Evolutionary conservation across 2,329 filamentous ascomycete genomes (phyloP).

Genomic region (Grosmannia serpens): DNA sequence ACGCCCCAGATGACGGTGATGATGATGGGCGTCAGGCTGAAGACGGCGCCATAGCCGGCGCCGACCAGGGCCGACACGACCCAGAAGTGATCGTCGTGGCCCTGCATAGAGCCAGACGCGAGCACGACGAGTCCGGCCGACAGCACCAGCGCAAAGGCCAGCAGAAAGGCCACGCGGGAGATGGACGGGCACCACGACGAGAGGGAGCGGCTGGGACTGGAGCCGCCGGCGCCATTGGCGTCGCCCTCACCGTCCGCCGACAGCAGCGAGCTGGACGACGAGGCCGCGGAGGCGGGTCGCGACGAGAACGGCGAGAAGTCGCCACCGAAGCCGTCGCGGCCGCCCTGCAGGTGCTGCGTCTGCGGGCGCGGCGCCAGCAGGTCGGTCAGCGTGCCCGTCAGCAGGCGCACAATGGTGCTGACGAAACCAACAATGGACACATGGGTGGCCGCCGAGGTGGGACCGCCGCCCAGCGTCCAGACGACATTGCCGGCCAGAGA

Average conservation of each 20-base stretch:
- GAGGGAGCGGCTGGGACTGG: background rate
- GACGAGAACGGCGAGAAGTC: constrained; percentile 20
- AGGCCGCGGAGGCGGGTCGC: constrained; percentile 12
- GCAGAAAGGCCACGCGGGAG: constrained; percentile 69
- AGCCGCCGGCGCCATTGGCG: background rate
- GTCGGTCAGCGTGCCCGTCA: constrained; percentile 83
- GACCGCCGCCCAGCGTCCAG: constrained; percentile 43
- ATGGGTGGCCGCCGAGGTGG: constrained; percentile 67
- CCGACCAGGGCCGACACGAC: constrained; percentile 75
- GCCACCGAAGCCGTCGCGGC: background rate
- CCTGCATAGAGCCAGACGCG: constrained; percentile 62
- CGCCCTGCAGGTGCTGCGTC: constrained; percentile 41
- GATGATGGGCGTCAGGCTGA: constrained; percentile 81
- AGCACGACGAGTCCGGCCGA: constrained; percentile 68
- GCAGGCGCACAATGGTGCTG: constrained; percentile 79
- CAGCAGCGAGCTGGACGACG: background rate
- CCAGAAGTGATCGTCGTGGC: constrained; percentile 71
- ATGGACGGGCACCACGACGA: constrained; percentile 38
- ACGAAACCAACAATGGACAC: constrained; percentile 87
- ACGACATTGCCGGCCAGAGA: constrained; percentile 64
- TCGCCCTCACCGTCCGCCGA: background rate
- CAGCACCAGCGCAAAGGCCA: constrained; percentile 62
- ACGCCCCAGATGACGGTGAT: constrained; percentile 97
- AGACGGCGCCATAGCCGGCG: constrained; percentile 85
- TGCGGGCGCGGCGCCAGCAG: constrained; percentile 61